Evolutionary conservation across 768 basidiomycete genomes (phyloP).

Genomic region (Mycena kentingensis): DNA sequence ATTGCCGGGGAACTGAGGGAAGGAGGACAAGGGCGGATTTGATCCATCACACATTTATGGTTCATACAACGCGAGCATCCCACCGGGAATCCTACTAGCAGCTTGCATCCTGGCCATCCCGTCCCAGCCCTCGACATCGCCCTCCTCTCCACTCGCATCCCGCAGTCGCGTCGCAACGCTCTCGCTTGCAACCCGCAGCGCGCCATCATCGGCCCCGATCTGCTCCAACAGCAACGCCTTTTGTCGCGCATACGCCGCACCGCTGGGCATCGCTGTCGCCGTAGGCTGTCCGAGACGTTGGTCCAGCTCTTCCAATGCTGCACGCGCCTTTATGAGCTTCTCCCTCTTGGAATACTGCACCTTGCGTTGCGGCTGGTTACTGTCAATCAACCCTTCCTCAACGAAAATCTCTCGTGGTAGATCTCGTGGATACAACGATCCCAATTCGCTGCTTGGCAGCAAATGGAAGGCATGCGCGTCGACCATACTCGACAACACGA

Average conservation of each 20-base stretch:
- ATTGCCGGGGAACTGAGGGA: too few species aligned
- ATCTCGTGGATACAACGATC: constrained; percentile 59
- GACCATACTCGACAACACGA: constrained; percentile 51
- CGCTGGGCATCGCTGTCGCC: too few species aligned
- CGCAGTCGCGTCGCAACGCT: constrained; percentile 55
- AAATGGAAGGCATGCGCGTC: constrained; percentile 58
- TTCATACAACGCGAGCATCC: constrained; percentile 2
- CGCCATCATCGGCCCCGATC: constrained; percentile 34
- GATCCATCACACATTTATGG: background rate
- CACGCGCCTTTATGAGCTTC: constrained; percentile 54
- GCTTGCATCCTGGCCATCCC: constrained; percentile 39
- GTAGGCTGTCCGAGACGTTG: constrained; percentile 54
- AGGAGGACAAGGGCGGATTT: constrained; percentile 14
- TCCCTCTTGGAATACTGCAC: constrained; percentile 68
- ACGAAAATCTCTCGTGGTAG: constrained; percentile 71
- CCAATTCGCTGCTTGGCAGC: constrained; percentile 52
- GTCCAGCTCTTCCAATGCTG: constrained; percentile 50
- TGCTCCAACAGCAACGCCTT: constrained; percentile 44
- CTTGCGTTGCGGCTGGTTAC: constrained; percentile 47
- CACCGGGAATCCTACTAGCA: constrained; percentile 12
- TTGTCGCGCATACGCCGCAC: constrained; percentile 42
- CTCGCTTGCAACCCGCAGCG: constrained; percentile 48
- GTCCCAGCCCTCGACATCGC: constrained; percentile 39
- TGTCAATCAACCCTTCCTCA: constrained; percentile 36
- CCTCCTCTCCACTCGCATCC: constrained; percentile 50